A percentile compares a stretch with the other conserved stretches of the same genome.
These are phyloP conservation scores for Collybia nuda DNA, from an alignment of 768 basidiomycete species.

Conservation along the genomic window DNA sequence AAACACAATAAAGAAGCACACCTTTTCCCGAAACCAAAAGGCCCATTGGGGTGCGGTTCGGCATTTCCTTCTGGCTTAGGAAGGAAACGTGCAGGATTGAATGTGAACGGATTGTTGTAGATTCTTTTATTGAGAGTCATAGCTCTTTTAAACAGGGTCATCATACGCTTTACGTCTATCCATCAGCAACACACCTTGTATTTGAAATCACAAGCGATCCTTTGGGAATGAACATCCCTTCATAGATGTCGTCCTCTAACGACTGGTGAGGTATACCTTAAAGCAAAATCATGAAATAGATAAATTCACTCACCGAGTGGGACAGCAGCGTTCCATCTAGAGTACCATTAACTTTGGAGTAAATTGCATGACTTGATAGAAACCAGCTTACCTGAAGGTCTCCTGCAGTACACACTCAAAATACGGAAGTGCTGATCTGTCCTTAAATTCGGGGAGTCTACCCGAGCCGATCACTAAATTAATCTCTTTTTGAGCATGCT, in stretches of 20 bases:
- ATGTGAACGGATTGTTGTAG: slow-evolving; percentile 37
- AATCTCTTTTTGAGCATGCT: slow-evolving; percentile 27
- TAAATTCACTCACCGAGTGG: slow-evolving; percentile 3
- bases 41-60: slow-evolving; percentile 5
- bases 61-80: slow-evolving; percentile 12
- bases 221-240: slow-evolving; percentile 35
- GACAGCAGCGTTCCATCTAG: slow-evolving; percentile 5
- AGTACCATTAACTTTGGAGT: not conserved
- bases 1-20: not conserved
- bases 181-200: slow-evolving; percentile 9
- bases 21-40: slow-evolving; percentile 20
- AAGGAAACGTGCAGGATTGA: slow-evolving; percentile 40
- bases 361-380: slow-evolving; percentile 31
- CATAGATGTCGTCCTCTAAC: slow-evolving; percentile 30
- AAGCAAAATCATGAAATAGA: not conserved
- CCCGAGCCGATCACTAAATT: slow-evolving; percentile 12
- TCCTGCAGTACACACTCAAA: slow-evolving; percentile 12
- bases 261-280: slow-evolving; percentile 27
- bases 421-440: slow-evolving; percentile 11
- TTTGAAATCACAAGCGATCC: slow-evolving; percentile 22
- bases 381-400: slow-evolving; percentile 22
- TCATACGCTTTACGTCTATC: not conserved
- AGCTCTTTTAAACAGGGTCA: slow-evolving; percentile 22
- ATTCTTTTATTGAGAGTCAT: slow-evolving; percentile 34
- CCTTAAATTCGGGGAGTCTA: slow-evolving; percentile 7